Base-by-base conservation (phyloP, 768 basidiomycete species). In the Strobilomyces confusus region DNA sequence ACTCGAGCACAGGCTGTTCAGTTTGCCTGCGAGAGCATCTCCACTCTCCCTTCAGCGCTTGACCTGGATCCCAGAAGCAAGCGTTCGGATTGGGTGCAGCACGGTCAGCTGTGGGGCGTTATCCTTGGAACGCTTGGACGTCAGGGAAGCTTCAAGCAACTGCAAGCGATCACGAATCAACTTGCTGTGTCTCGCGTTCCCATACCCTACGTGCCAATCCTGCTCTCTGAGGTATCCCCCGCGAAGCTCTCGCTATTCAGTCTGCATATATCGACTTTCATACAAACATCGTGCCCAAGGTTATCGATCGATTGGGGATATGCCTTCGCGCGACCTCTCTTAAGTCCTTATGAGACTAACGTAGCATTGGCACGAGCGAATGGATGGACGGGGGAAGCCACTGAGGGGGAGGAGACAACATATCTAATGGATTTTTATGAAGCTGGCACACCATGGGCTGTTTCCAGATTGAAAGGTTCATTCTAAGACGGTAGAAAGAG, bases 241-340 rank as follows among this genome's bases (percentile, higher is more conserved):
- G 86, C 90, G 5, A 99, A 98, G 66, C 79, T 98, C 30, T 78
- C 89, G 5, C 76, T 98, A 4, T 89, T 99, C 69, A 76, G 79
- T 43, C 82, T 84, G 1, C 82, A 92, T 56, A 80, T 98, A 59
- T 85, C 90, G 2, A 84, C 89, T 0, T 98, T 98, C 68, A 82
- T 98, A 17, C 97, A 98, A 67, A 99, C 97, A 1, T 92, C 94
- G 0, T 98, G 97, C 69, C 97, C 97, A 4, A 84, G 97, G 23
- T 74, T 99, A 49, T 94, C 92, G 17, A 98, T 98, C 52, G 97
- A 99, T 66, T 99, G 97, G 97, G 97, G 97, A 4, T 95, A 95
- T 64, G 97, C 95, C 1, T 99, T 99, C 72, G 77, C 86, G 49
- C 76, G 80, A 20, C 97, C 97, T 3, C 74, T 98, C 45, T 72